These are phyloP conservation scores for Eucalyptus virginea DNA, from an alignment of 345 rosid genomes.

Conservation along the genomic window DNA sequence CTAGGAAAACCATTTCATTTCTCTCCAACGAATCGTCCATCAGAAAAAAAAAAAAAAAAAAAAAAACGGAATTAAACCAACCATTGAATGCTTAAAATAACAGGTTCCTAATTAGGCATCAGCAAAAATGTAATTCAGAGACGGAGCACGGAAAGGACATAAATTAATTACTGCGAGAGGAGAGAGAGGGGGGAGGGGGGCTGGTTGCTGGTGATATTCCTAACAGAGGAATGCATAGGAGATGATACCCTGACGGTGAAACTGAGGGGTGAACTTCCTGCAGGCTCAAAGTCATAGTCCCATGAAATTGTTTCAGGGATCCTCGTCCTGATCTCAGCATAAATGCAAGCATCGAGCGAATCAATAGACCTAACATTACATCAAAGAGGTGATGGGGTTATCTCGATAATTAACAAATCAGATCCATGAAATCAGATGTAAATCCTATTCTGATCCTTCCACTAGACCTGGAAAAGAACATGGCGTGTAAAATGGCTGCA, in stretches of 20 bases:
- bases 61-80: background rate
- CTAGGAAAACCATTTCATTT: background rate
- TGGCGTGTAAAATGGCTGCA: background rate
- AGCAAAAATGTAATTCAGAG: background rate
- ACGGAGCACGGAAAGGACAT: background rate
- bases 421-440: background rate
- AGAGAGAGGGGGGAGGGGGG: background rate
- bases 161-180: background rate
- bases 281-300: constrained; percentile 87
- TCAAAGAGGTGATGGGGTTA: background rate
- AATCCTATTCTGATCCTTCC: background rate
- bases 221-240: background rate
- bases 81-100: background rate
- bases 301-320: constrained; percentile 69
- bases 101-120: background rate
- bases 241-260: constrained; percentile 62
- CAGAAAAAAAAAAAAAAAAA: background rate
- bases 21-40: background rate
- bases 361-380: constrained; percentile 49
- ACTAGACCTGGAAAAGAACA: background rate
- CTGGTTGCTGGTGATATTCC: background rate
- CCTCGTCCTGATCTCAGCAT: constrained; percentile 82
- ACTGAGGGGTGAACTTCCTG: constrained; percentile 60
- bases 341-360: constrained; percentile 61
- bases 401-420: background rate